phyloP scores from a whole-genome alignment of 257 asterid genomes.

The Solanum commersonii region DNA sequence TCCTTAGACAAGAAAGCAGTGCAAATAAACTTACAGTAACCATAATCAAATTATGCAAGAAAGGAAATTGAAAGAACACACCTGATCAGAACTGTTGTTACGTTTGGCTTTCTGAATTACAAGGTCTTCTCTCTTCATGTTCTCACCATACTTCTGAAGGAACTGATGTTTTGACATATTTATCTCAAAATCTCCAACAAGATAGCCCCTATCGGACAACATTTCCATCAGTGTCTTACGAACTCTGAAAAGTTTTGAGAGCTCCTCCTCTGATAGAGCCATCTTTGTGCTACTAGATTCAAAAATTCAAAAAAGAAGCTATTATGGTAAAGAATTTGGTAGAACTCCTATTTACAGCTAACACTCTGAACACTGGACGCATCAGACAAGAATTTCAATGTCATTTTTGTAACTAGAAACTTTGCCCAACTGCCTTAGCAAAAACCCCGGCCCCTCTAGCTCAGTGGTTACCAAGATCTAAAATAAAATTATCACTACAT shows the following conservation, averaged over 20 bases:
- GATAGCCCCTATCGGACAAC: conserved; percentile 24
- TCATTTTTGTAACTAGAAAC: neutral
- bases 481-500: neutral
- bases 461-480: neutral
- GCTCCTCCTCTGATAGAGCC: conserved; percentile 1
- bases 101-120: conserved; percentile 42
- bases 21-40: neutral
- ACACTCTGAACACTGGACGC: neutral
- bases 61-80: conserved; percentile 1
- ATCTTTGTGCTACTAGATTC: neutral
- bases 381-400: neutral
- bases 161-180: conserved; percentile 15
- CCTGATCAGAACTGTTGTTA: conserved; percentile 50
- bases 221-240: conserved; percentile 25
- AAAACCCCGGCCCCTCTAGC: neutral
- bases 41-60: neutral
- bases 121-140: conserved; percentile 81
- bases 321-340: neutral
- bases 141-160: conserved; percentile 47
- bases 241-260: conserved; percentile 8
- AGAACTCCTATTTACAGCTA: neutral
- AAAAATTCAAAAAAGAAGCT: neutral
- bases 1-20: neutral
- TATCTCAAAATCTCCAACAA: conserved; percentile 25
- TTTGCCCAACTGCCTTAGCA: neutral